These are phyloP conservation scores for Euptelea pleiosperma DNA, from an alignment of 164 flowering plant genomes.

Conservation along the genomic window DNA sequence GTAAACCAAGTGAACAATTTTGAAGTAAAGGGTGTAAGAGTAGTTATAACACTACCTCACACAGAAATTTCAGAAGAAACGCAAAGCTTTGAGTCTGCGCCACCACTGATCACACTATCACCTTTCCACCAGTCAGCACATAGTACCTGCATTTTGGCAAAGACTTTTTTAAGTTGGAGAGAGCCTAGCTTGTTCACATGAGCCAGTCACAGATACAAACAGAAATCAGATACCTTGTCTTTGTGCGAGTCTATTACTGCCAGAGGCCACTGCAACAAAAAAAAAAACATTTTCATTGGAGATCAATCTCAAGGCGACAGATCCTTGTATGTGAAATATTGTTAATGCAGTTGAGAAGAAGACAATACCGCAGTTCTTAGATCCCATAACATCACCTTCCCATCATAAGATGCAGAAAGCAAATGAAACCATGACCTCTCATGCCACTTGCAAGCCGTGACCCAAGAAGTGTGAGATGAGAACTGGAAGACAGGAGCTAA, in stretches of 20 bases:
- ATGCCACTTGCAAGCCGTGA: constrained; percentile 97
- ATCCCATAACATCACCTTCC: constrained; percentile 98
- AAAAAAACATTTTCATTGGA: constrained; percentile 1
- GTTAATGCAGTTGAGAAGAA: background rate
- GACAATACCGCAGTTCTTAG: constrained; percentile 80
- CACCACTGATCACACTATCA: constrained; percentile 81
- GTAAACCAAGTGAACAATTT: too few species aligned
- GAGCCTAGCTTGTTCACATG: background rate
- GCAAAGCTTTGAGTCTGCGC: constrained; percentile 78
- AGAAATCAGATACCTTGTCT: constrained; percentile 61
- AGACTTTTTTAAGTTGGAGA: background rate
- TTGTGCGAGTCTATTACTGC: constrained; percentile 70
- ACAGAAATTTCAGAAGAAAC: constrained; percentile 58
- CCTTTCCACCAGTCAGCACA: constrained; percentile 98
- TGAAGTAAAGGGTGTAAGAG: too few species aligned
- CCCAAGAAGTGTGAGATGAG: constrained; percentile 82
- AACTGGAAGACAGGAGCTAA: constrained; percentile 79
- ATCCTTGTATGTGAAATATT: background rate
- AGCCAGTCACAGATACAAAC: background rate
- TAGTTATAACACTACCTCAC: constrained; percentile 26
- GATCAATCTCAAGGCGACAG: constrained; percentile 2
- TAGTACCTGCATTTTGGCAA: constrained; percentile 53
- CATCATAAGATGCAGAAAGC: constrained; percentile 86
- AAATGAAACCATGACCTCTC: constrained; percentile 72
- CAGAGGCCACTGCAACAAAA: constrained; percentile 77